Conservation (phyloP, 1,139 yeast species). For the Pichia sp. region DNA sequence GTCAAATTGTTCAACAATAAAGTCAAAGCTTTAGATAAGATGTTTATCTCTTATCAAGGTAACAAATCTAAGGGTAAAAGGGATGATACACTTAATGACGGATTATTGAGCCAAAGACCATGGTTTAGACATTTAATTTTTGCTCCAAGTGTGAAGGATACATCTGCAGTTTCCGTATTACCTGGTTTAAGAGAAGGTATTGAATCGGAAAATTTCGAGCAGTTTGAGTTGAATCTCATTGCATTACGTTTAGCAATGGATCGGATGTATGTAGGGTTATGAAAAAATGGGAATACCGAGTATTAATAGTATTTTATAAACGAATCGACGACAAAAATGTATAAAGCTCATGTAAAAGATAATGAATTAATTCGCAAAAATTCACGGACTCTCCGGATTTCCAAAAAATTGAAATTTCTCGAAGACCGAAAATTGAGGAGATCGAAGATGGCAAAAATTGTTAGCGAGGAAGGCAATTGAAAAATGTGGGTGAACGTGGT, state of each 20-base stretch:
- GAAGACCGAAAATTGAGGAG: no score
- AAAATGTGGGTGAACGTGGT: no score
- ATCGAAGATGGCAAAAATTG: no score
- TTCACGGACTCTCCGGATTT: no score
- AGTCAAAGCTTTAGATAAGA: slow-evolving; percentile 49
- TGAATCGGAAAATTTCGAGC: slow-evolving; percentile 31
- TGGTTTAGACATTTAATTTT: slow-evolving; percentile 45
- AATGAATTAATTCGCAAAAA: no score
- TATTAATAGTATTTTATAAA: no score
- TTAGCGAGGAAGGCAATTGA: no score
- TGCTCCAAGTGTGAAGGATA: slow-evolving; percentile 33
- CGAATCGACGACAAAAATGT: neutral
- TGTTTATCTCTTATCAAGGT: slow-evolving; percentile 29
- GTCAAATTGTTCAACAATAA: slow-evolving; percentile 55
- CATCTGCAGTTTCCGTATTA: slow-evolving; percentile 26
- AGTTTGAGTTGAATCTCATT: slow-evolving; percentile 21
- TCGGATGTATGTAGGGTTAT: neutral
- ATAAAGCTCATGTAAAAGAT: no score
- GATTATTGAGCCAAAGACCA: slow-evolving; percentile 33
- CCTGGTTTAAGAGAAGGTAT: slow-evolving; percentile 43
- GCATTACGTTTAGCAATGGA: slow-evolving; percentile 11
- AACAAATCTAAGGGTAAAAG: neutral
- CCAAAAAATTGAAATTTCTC: no score
- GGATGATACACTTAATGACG: neutral
- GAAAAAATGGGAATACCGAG: no score